phyloP scores from a whole-genome alignment of 225 moss, liverwort and hornwort genomes.

The Bryoerythrophyllum caledonicum region DNA sequence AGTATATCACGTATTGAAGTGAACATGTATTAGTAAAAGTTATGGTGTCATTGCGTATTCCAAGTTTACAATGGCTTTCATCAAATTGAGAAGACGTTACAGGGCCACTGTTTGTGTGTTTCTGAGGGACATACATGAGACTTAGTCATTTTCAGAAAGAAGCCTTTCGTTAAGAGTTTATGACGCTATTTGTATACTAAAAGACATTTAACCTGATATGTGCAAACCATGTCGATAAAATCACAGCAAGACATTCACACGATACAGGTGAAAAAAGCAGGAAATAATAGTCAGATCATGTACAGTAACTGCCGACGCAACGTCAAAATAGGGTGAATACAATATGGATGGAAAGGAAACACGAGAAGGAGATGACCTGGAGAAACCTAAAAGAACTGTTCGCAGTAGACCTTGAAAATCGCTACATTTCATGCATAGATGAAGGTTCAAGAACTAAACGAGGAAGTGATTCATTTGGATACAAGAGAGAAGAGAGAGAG shows the following conservation, averaged over 20 bases:
- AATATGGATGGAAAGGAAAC: constrained; percentile 7
- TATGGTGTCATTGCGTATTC: too few species aligned
- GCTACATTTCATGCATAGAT: constrained; percentile 32
- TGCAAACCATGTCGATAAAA: not conserved
- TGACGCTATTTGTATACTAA: too few species aligned
- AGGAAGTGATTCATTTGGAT: constrained; percentile 35
- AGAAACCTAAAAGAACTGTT: constrained; percentile 34
- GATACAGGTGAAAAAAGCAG: not conserved
- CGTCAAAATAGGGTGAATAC: constrained; percentile 37
- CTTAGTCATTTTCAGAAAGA: too few species aligned
- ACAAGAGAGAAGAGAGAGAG: not conserved
- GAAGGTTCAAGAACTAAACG: constrained; percentile 21
- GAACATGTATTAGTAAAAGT: too few species aligned
- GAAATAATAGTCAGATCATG: constrained; percentile 36
- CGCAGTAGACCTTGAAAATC: constrained; percentile 33
- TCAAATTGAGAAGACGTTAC: too few species aligned
- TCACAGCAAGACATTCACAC: not conserved
- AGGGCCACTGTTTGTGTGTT: too few species aligned
- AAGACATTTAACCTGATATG: too few species aligned
- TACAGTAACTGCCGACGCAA: constrained; percentile 39
- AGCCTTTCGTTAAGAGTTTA: too few species aligned
- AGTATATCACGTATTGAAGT: too few species aligned
- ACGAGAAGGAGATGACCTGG: constrained; percentile 23
- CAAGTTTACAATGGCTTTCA: too few species aligned
- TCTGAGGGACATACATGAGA: too few species aligned